Evolutionary conservation across 768 basidiomycete species (phyloP).

Genomic region (Fistulinella prunicolor): DNA sequence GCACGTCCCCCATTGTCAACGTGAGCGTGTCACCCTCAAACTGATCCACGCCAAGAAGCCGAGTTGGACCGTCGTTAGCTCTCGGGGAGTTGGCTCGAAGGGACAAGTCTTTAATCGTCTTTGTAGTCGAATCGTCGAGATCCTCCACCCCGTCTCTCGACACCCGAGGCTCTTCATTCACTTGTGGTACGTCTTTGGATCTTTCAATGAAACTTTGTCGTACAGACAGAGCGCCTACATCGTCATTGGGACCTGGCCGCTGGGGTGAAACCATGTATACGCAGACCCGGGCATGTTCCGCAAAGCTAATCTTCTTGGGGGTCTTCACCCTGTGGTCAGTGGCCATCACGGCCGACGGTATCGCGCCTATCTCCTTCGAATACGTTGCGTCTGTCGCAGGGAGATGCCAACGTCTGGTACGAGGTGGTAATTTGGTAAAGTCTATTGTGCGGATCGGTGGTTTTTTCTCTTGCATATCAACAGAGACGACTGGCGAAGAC

Average conservation of each 20-base stretch:
- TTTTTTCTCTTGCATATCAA: background rate
- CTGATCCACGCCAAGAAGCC: background rate
- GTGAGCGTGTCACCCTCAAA: conserved; percentile 9
- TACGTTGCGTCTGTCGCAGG: background rate
- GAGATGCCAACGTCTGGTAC: conserved; percentile 12
- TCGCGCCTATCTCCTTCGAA: background rate
- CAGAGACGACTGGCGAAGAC: background rate
- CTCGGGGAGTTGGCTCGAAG: background rate
- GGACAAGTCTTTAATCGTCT: background rate
- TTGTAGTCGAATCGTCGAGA: background rate
- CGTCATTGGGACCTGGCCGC: background rate
- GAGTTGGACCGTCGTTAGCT: background rate
- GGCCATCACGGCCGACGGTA: conserved; percentile 6
- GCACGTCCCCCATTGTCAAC: conserved; percentile 19
- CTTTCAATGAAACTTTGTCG: background rate
- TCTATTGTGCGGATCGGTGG: conserved; percentile 24
- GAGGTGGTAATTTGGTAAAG: conserved; percentile 23
- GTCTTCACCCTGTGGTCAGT: conserved; percentile 16
- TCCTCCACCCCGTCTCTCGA: background rate
- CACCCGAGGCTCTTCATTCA: background rate
- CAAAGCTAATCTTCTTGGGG: conserved; percentile 27
- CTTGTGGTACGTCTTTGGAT: background rate
- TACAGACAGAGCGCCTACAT: background rate
- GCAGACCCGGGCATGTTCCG: conserved; percentile 20
- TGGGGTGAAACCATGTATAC: conserved; percentile 17